Base-by-base conservation (phyloP, 371 early-diverging fungal genomes). In the Mucor irregularis region DNA sequence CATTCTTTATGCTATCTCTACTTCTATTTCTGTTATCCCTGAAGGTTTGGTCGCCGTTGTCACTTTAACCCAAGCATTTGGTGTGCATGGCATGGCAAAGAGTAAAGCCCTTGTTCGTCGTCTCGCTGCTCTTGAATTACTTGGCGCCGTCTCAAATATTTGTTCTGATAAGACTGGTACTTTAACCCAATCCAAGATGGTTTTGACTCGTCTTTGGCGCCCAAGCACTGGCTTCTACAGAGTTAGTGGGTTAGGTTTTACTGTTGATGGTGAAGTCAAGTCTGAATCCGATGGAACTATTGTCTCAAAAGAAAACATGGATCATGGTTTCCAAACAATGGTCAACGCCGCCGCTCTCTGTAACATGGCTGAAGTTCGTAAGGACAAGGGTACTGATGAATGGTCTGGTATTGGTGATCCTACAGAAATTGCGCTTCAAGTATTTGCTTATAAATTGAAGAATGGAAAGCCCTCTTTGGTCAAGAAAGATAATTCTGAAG, bases 131-230 rank as follows among this genome's bases (percentile, higher is more conserved):
- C 82, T 98, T 1, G 97, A 97, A 76, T 88, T 90, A 7, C 71
- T 97, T 8, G 97, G 97, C 19, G 87, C 91, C 1, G 92, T 97
- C 4, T 92, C 94, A 30, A 89, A 90, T 56, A 89, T 98, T 55
- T 95, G 96, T 70, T 94, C 95, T 1, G 96, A 96, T 66, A 97
- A 98, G 81, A 96, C 96, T 0, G 97, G 97, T 35, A 96, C 97
- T 0, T 69, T 97, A 17, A 95, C 96, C 0, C 90, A 94, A 76
- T 95, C 94, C 54, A 94, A 94, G 74, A 91, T 92, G 93, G 89
- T 90, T 8, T 64, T 88, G 19, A 86, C 85, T 17, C 82, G 89
- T 28, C 78, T 86, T 21, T 91, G 90, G 90, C 69, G 84, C 26
- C 89, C 89, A 1, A 62, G 61, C 1, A 76, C 78, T 47, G 90